These are phyloP conservation scores for Cytospora paraplurivora DNA, from an alignment of 2,329 filamentous ascomycete species.

Conservation along the genomic window DNA sequence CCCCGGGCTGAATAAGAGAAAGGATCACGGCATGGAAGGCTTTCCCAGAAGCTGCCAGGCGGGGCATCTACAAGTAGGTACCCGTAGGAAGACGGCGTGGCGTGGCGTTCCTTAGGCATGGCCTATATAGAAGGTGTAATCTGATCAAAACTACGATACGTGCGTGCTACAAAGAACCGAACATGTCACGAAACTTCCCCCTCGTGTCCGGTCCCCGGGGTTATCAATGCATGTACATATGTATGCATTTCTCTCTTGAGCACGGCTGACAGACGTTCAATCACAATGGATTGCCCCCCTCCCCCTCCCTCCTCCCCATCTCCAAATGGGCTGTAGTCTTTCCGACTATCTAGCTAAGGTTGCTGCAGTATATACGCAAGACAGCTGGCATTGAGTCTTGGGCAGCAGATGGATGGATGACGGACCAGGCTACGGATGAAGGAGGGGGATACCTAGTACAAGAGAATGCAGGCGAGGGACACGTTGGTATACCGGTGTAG, in stretches of 20 bases:
- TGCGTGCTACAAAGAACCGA: too few relatives aligned
- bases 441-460: constrained; percentile 1
- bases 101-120: too few relatives aligned
- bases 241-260: too few relatives aligned
- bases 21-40: background rate
- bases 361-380: constrained; percentile 23
- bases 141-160: background rate
- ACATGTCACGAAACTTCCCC: too few relatives aligned
- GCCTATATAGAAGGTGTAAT: constrained; percentile 7
- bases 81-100: too few relatives aligned
- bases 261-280: too few relatives aligned
- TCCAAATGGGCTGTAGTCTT: background rate
- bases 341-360: constrained; percentile 13
- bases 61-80: too few relatives aligned
- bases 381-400: constrained; percentile 25
- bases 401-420: background rate
- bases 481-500: background rate
- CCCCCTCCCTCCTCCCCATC: background rate
- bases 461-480: background rate
- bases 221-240: too few relatives aligned
- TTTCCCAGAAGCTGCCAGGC: too few relatives aligned
- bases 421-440: constrained; percentile 5
- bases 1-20: background rate
- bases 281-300: background rate
- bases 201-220: too few relatives aligned